Base-by-base conservation (phyloP, 495 filamentous ascomycete genomes). In the Aspergillus conjunctus region DNA sequence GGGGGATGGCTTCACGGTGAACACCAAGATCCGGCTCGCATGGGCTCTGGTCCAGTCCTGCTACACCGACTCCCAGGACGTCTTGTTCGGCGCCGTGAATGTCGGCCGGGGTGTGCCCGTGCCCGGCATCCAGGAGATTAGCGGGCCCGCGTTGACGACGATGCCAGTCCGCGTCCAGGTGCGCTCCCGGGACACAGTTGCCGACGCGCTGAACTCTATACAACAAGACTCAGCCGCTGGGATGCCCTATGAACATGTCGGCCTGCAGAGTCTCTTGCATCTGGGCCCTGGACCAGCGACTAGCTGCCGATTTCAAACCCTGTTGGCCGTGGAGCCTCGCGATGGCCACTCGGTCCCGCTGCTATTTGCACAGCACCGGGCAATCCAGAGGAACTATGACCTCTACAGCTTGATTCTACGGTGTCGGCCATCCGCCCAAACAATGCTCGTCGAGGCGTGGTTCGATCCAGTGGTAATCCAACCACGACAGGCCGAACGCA, bases 201-300 rank as follows among this genome's bases (percentile, higher is more conserved):
- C 31, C 0, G 49, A 54, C 0, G 46, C 49, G 15, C 14, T 68
- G 1, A 9, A 1, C 11, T 33, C 21, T 14, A 51, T 81, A 4
- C 78, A 80, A 31, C 26, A 54, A 15, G 60, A 71, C 58, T 66
- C 63, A 30, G 61, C 50, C 10, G 56, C 64, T 12, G 58, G 72
- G 18, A 72, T 73, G 31, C 61, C 68, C 6, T 74, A 71, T 51
- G 69, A 79, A 41, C 78, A 81, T 31, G 48, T 70, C 20, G 79
- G 79, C 12, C 65, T 82, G 39, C 78, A 81, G 54, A 69, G 73
- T 43, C 74, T 81, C 39, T 66, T 66, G 22, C 65, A 56, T 21
- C 54, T 79, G 2, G 60, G 65, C 34, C 30, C 45, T 5, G 69
- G 77, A 12, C 63, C 69, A 5, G 56, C 59, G 10, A 62, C 54